Base-by-base conservation (phyloP, 768 basidiomycete genomes). In the Collybiopsis luxurians region DNA sequence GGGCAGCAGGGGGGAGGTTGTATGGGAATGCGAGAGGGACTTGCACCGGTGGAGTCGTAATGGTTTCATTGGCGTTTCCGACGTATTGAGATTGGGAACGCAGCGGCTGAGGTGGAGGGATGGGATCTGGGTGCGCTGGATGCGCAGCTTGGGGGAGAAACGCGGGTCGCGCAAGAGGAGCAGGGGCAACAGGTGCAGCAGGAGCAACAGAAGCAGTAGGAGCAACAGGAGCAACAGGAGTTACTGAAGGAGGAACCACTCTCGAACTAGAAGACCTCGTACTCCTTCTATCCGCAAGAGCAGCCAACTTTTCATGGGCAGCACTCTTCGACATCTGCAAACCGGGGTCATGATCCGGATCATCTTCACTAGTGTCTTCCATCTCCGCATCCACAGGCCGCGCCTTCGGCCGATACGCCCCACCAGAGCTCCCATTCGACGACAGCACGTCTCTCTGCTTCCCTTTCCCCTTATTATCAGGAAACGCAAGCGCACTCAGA, bases 21-120 rank as follows among this genome's bases (percentile, higher is more conserved):
- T 91, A 90, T 5, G 89, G 86, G 67, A 79, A 80, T 7, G 76
- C 78, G 2, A 89, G 85, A 1, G 89, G 84, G 6, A 78, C 71
- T 0, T 81, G 73, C 27, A 78, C 71, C 0, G 81, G 73, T 28
- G 69, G 30, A 4, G 57, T 45, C 27, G 51, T 26, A 21, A 26
- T 17, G n/a, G 7, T 26, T 21, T 26, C 42, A 21, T 50, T 10
- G 13, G 15, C 48, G 21, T 17, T 23, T n/a, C 52, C 21, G 4
- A 45, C 26, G 19, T 40, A 26, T 66, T 64, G 27, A 67, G 66
- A n/a, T 64, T 31, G n/a, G 26, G 48, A 26, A 49, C 56, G 57
- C 13, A 36, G 50, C 2, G 50, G 50, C n/a, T 51, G 53, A 12
- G 55, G 46, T 36, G 40, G 44, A 11, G 45, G 28, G 36, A 34